Evolutionary conservation across 495 filamentous ascomycete genomes (phyloP).

Genomic region (Xylaria intraflava): DNA sequence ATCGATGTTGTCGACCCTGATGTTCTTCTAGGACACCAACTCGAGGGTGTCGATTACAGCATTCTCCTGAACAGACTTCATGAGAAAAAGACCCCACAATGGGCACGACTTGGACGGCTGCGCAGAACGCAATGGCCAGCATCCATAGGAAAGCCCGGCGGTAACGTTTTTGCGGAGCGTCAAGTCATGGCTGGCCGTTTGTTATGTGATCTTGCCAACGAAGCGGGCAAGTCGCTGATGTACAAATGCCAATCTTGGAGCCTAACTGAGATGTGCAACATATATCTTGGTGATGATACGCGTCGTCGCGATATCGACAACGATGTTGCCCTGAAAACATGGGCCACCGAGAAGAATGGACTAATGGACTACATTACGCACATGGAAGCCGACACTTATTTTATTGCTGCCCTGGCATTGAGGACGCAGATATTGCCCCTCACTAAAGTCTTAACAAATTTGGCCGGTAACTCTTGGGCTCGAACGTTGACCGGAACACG

Average conservation of each 20-base stretch:
- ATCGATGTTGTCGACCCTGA: constrained; percentile 85
- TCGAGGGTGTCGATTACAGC: constrained; percentile 94
- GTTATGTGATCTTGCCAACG: constrained; percentile 90
- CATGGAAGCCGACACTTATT: constrained; percentile 91
- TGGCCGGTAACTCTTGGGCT: constrained; percentile 98
- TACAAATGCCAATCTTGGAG: constrained; percentile 96
- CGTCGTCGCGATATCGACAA: constrained; percentile 76
- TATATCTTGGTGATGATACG: constrained; percentile 66
- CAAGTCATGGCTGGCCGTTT: constrained; percentile 84
- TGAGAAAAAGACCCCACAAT: constrained; percentile 83
- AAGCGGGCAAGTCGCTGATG: constrained; percentile 96
- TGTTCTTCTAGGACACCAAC: constrained; percentile 88
- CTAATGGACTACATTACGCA: constrained; percentile 89
- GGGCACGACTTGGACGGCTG: constrained; percentile 86
- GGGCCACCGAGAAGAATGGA: constrained; percentile 76
- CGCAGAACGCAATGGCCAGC: constrained; percentile 81
- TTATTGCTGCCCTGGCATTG: constrained; percentile 82
- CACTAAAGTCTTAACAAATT: constrained; percentile 90
- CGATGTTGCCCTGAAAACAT: constrained; percentile 78
- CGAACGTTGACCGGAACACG: constrained; percentile 90
- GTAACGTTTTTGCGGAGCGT: constrained; percentile 86
- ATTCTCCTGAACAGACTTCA: constrained; percentile 80
- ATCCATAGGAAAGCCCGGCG: constrained; percentile 74
- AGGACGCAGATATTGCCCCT: constrained; percentile 86
- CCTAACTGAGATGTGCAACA: constrained; percentile 90